Base-by-base conservation (phyloP, 2,329 filamentous ascomycete genomes). In the Scedosporium aurantiacum region DNA sequence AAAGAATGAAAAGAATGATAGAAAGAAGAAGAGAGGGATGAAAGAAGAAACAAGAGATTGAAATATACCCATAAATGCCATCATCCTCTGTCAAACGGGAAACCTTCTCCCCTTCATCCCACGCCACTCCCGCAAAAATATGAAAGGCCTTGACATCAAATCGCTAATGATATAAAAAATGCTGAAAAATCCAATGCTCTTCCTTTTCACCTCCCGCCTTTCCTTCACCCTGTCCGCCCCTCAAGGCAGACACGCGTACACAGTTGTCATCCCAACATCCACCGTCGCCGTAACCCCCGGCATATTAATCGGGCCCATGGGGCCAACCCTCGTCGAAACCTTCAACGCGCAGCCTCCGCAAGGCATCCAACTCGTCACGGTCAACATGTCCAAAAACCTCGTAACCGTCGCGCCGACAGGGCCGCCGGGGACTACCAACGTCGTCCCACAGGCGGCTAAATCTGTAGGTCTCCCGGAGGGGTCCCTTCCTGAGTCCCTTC, bases 381-480 rank as follows among this genome's bases (percentile, higher is more conserved):
- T 58, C 52, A 61, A 18, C 16, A 43, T 21, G 41, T 18, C 32
- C 55, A 37, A 25, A 58, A 57, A 57, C n/a, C 60, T 50, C 5
- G 61, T 63, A 6, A 52, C 61, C 21, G 63, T 60, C 14, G 63
- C 59, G 0, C 57, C 47, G 18, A 47, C n/a, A 2, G n/a, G 18
- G 2, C 25, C 27, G 12, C 23, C 50, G 21, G 59, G 59, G 3
- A 61, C 28, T 6, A 61, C 12, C 50, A 61, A 27, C 18, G 59
- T 61, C 14, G 59, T 56, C n/a, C 23, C 25, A 16, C 59, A 61
- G 3, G 45, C 18, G 4, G n/a, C 10, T 14, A 23, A 23, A 23
- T 23, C 50, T 14, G 43, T 23, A 2, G 23, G 50, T 23, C 12
- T 23, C 23, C 27, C 21, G 8, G 50, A 21, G 12, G 23, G 32